Evolutionary conservation across 257 asterid genomes (phyloP), one percentile per base, ranked within the genome.

Genomic region (Echites panduratus): DNA sequence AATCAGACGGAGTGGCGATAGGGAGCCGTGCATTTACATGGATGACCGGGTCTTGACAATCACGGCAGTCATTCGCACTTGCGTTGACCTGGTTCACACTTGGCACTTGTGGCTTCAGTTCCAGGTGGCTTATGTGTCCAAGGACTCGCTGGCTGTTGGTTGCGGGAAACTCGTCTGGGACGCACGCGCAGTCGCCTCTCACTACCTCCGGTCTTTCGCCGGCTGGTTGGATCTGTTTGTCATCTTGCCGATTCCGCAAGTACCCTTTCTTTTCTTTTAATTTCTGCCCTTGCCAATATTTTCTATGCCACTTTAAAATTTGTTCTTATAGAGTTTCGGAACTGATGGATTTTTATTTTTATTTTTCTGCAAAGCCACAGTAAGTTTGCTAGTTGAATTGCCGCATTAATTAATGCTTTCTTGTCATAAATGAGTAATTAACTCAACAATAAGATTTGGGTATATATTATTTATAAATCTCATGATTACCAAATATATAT

Each of bases 111-210:
- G 91, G 90, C 78, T 88, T 82, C 99, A 94, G 88, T 88, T 94
- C 19, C 87, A 96, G 53, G 73, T 89, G 40, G 99, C 99, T 0
- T 91, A 91, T 83, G 95, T 94, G 80, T 91, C 99, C 35, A 75
- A 91, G 29, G 99, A 91, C 40, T 94, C 99, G n/a, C 78, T 89
- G 61, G 99, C 88, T 0, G 84, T 87, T 8, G 99, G 99, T 5
- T 86, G 96, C 26, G 97, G 97, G 76, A 94, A 94, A 76, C 96
- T 94, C 50, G 99, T 91, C 76, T 94, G 99, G 97, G 97, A 91
- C 74, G 67, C 93, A 76, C 96, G 92, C 71, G 95, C 95, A 63
- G 73, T 94, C 58, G 96, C 97, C 1, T 81, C 77, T 11, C 96
- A 88, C 44, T 94, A 94, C 71, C 49, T 89, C 41, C 79, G 93